phyloP scores from a whole-genome alignment of 192 early-diverging fungal genomes.

The Coemansia sp. region DNA sequence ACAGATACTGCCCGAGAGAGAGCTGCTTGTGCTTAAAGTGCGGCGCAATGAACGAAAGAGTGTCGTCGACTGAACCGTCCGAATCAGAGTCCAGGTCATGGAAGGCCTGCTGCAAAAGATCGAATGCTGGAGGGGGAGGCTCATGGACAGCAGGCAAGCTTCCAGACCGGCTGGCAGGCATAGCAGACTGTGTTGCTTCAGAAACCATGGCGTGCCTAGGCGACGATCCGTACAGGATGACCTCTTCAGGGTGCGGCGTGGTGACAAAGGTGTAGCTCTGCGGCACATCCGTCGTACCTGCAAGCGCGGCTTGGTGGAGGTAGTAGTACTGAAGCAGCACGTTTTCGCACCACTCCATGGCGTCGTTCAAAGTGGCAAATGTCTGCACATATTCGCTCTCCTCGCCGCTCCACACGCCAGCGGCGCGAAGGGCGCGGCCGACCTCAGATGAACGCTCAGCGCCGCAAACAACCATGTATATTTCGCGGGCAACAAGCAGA shows the following conservation, averaged over 20 bases:
- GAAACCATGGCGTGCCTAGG: slow-evolving; percentile 45
- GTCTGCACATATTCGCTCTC: slow-evolving; percentile 64
- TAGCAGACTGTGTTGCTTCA: slow-evolving; percentile 41
- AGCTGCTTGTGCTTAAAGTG: slow-evolving; percentile 67
- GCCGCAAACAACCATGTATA: slow-evolving; percentile 83
- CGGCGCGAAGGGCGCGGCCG: slow-evolving; percentile 63
- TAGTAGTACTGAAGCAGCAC: slow-evolving; percentile 78
- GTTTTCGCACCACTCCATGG: slow-evolving; percentile 96
- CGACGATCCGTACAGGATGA: slow-evolving; percentile 35
- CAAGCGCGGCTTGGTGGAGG: slow-evolving; percentile 51
- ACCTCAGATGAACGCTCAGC: slow-evolving; percentile 65
- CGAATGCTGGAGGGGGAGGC: slow-evolving; percentile 43
- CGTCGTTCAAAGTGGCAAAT: slow-evolving; percentile 81
- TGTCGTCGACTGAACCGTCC: slow-evolving; percentile 52
- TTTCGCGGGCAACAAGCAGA: slow-evolving; percentile 63
- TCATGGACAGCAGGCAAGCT: slow-evolving; percentile 1
- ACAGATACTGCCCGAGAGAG: slow-evolving; percentile 62
- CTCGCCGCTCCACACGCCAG: slow-evolving; percentile 65
- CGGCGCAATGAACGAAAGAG: slow-evolving; percentile 59
- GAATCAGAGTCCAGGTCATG: slow-evolving; percentile 63
- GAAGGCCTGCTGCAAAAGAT: slow-evolving; percentile 63
- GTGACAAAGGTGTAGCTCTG: slow-evolving; percentile 40
- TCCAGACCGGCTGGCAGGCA: slow-evolving; percentile 23
- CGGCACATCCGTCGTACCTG: slow-evolving; percentile 23
- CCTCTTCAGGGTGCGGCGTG: slow-evolving; percentile 27